phyloP scores from a whole-genome alignment of 306 rosid species.

The Quercus robur region DNA sequence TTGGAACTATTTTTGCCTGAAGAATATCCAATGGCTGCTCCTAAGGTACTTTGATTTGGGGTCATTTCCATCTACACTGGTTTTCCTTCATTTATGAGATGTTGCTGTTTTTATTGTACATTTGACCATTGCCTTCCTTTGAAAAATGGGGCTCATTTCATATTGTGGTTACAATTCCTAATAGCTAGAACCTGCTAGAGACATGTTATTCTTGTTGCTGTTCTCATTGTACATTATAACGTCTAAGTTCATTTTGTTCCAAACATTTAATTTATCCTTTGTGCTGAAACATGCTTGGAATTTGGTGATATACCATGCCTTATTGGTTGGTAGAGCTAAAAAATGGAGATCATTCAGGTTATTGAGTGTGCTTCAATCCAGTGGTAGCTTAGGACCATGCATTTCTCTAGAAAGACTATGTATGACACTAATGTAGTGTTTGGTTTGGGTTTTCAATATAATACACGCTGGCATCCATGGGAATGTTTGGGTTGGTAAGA shows the following conservation, averaged over 20 bases:
- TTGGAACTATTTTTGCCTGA: conserved; percentile 95
- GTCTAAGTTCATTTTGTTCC: not conserved
- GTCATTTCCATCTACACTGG: not conserved
- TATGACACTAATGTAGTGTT: not conserved
- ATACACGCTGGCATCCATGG: no score
- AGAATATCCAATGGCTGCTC: conserved; percentile 99
- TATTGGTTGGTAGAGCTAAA: not conserved
- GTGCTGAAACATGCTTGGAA: not conserved
- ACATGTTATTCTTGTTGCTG: no score
- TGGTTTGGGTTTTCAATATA: not conserved
- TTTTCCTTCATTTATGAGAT: conserved; percentile 5
- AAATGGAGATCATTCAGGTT: not conserved
- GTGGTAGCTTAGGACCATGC: not conserved
- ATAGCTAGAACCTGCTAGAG: conserved; percentile 1
- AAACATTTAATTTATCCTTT: not conserved
- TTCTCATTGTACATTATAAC: not conserved
- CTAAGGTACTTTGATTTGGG: conserved; percentile 59
- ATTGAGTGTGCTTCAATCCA: not conserved
- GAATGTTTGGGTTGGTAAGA: not conserved
- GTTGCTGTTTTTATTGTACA: not conserved
- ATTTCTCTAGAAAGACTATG: not conserved
- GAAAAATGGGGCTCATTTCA: not conserved
- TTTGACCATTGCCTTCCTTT: not conserved
- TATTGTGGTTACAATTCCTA: not conserved
- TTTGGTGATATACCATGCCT: not conserved